phyloP scores from a whole-genome alignment of 768 basidiomycete genomes.

The Auricularia auricula-judae region DNA sequence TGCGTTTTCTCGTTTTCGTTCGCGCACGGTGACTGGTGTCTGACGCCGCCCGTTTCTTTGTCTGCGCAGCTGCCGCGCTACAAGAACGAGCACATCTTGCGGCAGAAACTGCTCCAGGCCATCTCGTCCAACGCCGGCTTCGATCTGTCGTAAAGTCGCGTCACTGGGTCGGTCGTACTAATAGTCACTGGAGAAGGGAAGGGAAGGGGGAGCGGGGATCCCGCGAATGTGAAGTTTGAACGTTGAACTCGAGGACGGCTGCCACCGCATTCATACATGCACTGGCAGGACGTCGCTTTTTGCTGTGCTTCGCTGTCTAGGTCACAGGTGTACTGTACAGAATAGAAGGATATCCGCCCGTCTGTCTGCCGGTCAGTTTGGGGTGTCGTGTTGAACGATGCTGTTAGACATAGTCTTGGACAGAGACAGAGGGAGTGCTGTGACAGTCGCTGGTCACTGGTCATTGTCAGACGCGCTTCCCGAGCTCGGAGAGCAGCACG shows the following conservation, averaged over 20 bases:
- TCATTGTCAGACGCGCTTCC: not conserved
- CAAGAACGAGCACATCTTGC: conserved; percentile 47
- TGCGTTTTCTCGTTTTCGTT: conserved; percentile 19
- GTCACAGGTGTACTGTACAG: too few species aligned
- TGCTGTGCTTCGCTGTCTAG: too few species aligned
- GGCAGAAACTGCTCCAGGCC: conserved; percentile 72
- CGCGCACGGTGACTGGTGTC: not conserved
- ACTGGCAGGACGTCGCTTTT: too few species aligned
- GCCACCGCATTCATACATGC: too few species aligned
- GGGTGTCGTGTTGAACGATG: too few species aligned
- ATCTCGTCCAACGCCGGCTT: conserved; percentile 86
- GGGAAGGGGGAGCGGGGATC: too few species aligned
- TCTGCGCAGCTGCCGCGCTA: conserved; percentile 56
- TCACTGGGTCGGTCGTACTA: not conserved
- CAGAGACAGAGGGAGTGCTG: not conserved
- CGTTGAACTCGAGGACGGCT: too few species aligned
- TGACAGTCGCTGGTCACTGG: too few species aligned
- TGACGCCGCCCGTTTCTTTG: conserved; percentile 2
- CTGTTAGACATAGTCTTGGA: not conserved
- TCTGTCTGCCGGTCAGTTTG: too few species aligned
- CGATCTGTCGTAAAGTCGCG: conserved; percentile 58
- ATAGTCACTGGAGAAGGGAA: too few species aligned
- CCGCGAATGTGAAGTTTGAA: too few species aligned
- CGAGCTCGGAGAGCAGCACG: not conserved
- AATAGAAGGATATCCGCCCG: too few species aligned